Conservation (phyloP, 495 filamentous ascomycete species). For the Aspergillus taichungensis region DNA sequence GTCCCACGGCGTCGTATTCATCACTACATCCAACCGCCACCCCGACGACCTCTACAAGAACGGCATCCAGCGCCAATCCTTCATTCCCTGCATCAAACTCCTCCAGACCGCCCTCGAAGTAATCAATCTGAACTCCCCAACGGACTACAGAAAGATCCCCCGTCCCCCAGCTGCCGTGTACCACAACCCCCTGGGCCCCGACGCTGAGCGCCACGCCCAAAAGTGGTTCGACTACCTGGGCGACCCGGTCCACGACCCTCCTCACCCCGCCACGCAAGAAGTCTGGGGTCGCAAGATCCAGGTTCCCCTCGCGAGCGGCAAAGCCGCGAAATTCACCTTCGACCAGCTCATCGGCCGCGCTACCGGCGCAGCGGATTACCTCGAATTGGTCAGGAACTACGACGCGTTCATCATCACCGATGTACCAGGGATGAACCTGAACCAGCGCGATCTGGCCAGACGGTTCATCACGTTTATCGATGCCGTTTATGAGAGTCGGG, state of each 20-base stretch:
- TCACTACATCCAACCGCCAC: conserved; percentile 96
- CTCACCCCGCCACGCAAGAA: conserved; percentile 65
- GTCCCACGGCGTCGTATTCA: conserved; percentile 90
- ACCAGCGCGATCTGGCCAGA: conserved; percentile 78
- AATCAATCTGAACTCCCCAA: conserved; percentile 89
- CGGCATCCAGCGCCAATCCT: conserved; percentile 90
- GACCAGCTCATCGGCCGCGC: conserved; percentile 80
- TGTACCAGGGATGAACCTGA: conserved; percentile 82
- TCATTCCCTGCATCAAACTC: conserved; percentile 90
- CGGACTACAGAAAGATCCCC: conserved; percentile 95
- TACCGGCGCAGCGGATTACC: conserved; percentile 86
- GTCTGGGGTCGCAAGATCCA: conserved; percentile 90
- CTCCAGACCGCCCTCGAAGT: conserved; percentile 74
- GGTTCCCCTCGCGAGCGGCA: conserved; percentile 81
- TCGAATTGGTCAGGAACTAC: conserved; percentile 86
- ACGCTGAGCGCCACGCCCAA: conserved; percentile 70
- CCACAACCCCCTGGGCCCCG: conserved; percentile 71
- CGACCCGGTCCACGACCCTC: conserved; percentile 67
- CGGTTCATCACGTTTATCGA: conserved; percentile 97
- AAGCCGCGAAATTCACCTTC: conserved; percentile 83
- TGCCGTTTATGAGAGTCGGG: conserved; percentile 75
- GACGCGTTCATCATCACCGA: conserved; percentile 86
- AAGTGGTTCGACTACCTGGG: conserved; percentile 94
- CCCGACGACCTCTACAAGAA: conserved; percentile 96
- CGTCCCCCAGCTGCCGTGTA: conserved; percentile 91